phyloP scores from a whole-genome alignment of 2,329 filamentous ascomycete genomes.

The Hawksworthiomyces lignivorus region DNA sequence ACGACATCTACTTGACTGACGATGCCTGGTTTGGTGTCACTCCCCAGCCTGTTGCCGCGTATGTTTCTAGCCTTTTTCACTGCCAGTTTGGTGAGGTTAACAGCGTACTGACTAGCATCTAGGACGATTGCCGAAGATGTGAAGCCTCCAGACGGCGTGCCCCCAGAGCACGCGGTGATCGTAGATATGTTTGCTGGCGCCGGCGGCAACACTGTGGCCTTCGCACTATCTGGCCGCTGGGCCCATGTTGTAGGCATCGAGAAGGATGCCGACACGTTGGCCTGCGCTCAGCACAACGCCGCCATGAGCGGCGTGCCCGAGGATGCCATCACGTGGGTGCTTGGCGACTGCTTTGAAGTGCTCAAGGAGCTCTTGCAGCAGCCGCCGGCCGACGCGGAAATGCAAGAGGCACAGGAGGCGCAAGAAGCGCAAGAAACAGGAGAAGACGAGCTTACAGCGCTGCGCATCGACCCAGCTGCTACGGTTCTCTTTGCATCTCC shows the following conservation, averaged over 20 bases:
- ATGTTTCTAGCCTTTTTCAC: too few species aligned
- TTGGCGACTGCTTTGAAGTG: constrained; percentile 78
- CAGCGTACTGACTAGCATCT: background rate
- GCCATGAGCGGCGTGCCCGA: constrained; percentile 71
- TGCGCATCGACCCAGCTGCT: constrained; percentile 32
- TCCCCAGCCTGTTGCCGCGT: constrained; percentile 84
- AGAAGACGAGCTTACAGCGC: too few species aligned
- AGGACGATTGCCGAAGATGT: constrained; percentile 73
- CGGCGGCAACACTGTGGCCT: constrained; percentile 92
- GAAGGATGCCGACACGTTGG: constrained; percentile 68
- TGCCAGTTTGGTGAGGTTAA: too few species aligned
- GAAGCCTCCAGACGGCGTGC: constrained; percentile 38
- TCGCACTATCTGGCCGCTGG: constrained; percentile 75
- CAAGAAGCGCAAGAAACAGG: too few species aligned
- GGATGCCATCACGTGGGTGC: constrained; percentile 70
- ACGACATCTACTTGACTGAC: constrained; percentile 84
- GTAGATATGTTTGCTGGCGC: constrained; percentile 88
- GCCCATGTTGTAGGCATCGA: constrained; percentile 82
- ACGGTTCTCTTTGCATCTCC: constrained; percentile 51
- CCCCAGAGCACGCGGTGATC: constrained; percentile 45
- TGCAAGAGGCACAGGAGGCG: too few species aligned
- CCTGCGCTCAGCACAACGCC: constrained; percentile 90
- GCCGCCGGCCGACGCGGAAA: constrained; percentile 21
- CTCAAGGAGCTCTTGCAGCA: constrained; percentile 28
- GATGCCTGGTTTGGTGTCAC: constrained; percentile 97